Percentiles rank a stretch among this genome's conserved stretches.
These are phyloP conservation scores for Ascochyta pisi DNA, from an alignment of 2,329 filamentous ascomycete species.

Conservation along the genomic window DNA sequence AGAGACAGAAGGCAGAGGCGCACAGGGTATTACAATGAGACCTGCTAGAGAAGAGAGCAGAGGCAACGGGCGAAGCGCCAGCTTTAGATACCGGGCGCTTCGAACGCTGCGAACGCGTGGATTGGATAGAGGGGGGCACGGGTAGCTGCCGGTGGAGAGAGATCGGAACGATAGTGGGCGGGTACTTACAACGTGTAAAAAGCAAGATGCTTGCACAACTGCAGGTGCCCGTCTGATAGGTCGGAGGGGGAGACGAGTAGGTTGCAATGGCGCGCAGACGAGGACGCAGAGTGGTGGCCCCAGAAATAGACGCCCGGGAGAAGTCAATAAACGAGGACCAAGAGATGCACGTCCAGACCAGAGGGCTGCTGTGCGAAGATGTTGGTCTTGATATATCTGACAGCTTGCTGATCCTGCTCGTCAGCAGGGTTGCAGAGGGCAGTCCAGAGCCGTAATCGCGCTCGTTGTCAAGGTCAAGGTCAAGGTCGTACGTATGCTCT, in stretches of 20 bases:
- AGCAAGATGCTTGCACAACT: conserved; percentile 40
- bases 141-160: conserved; percentile 41
- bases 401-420: conserved; percentile 31
- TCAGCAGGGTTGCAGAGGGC: conserved; percentile 25
- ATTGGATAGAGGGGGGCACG: conserved; percentile 43
- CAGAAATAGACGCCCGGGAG: conserved; percentile 52
- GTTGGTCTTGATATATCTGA: conserved; percentile 37
- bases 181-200: conserved; percentile 50
- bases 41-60: conserved; percentile 50
- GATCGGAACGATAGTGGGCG: conserved; percentile 44
- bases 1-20: conserved; percentile 40
- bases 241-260: conserved; percentile 37
- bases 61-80: conserved; percentile 46
- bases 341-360: conserved; percentile 42
- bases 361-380: conserved; percentile 33
- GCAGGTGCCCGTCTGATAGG: conserved; percentile 45
- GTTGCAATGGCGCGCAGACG: conserved; percentile 40
- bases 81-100: conserved; percentile 53
- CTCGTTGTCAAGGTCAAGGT: conserved; percentile 19
- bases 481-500: conserved; percentile 25
- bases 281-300: conserved; percentile 37
- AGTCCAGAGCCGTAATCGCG: conserved; percentile 20
- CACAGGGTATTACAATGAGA: conserved; percentile 51
- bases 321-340: conserved; percentile 44
- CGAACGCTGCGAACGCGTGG: conserved; percentile 31